These are phyloP conservation scores for Fonsecaea erecta DNA, from an alignment of 2,329 filamentous ascomycete genomes.

Conservation along the genomic window DNA sequence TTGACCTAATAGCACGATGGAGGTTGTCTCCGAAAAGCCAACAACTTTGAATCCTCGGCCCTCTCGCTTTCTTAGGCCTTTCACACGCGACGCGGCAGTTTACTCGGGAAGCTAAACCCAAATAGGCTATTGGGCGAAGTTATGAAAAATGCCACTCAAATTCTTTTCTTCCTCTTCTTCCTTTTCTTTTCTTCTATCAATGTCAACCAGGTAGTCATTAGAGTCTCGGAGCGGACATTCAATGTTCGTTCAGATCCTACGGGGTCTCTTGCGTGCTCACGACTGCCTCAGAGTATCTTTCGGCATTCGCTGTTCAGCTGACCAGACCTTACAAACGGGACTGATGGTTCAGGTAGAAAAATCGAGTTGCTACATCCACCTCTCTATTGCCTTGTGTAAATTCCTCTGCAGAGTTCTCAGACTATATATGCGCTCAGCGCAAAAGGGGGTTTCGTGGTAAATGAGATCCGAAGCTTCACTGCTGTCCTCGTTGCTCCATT, in stretches of 20 bases:
- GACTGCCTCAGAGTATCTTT: conserved; percentile 83
- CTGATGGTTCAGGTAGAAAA: conserved; percentile 56
- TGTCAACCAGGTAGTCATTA: conserved; percentile 87
- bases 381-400: not conserved
- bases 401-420: not conserved
- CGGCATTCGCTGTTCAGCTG: conserved; percentile 73
- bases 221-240: conserved; percentile 97
- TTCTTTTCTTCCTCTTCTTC: conserved; percentile 9
- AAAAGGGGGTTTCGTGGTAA: not conserved
- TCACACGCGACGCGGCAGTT: conserved; percentile 16
- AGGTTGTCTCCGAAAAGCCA: not conserved
- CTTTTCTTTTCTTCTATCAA: conserved; percentile 47
- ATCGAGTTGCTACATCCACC: conserved; percentile 41
- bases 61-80: not conserved
- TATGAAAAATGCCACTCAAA: not conserved
- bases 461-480: not conserved
- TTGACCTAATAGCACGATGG: conserved; percentile 2
- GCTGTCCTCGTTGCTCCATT: conserved; percentile 71
- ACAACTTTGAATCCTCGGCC: not conserved
- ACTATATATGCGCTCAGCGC: not conserved
- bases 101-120: conserved; percentile 7
- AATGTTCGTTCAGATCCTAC: conserved; percentile 87
- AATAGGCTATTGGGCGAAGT: conserved; percentile 1
- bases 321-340: conserved; percentile 61
- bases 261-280: conserved; percentile 94